A percentile compares a stretch with the other conserved stretches of the same genome.
phyloP scores from a whole-genome alignment of 805 yeast genomes.

The Starmerella tilneyi region DNA sequence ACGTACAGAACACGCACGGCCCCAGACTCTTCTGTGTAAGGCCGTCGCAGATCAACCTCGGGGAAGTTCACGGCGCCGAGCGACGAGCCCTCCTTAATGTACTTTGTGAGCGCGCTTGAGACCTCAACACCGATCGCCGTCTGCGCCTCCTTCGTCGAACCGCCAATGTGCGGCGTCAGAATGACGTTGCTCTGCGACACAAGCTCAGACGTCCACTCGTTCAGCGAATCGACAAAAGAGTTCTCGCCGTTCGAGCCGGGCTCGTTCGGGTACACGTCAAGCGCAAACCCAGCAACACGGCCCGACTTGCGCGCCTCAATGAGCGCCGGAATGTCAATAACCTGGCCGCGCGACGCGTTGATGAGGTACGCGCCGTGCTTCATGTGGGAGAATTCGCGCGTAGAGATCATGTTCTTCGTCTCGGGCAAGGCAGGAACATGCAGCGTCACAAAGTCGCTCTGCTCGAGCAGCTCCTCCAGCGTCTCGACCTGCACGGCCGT shows the following conservation, averaged over 20 bases:
- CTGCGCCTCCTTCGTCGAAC: constrained; percentile 98
- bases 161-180: constrained; percentile 96
- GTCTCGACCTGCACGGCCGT: constrained; percentile 87
- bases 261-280: constrained; percentile 93
- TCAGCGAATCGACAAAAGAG: constrained; percentile 60
- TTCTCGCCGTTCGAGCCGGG: constrained; percentile 93
- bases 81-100: constrained; percentile 92
- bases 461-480: constrained; percentile 66
- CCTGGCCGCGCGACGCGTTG: constrained; percentile 97
- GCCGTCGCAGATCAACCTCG: constrained; percentile 84
- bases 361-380: constrained; percentile 89
- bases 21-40: constrained; percentile 73
- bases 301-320: constrained; percentile 85
- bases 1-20: constrained; percentile 85
- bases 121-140: constrained; percentile 96
- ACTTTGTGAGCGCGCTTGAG: constrained; percentile 70
- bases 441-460: constrained; percentile 79
- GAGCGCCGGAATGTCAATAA: constrained; percentile 89
- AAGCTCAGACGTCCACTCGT: constrained; percentile 75
- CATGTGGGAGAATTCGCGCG: constrained; percentile 91
- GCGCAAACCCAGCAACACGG: constrained; percentile 91
- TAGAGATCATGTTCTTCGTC: constrained; percentile 78
- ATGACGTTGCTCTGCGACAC: constrained; percentile 76
- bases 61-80: constrained; percentile 98
- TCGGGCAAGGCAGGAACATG: constrained; percentile 95